These are phyloP conservation scores for Hypomyces perniciosus DNA, from an alignment of 2,329 filamentous ascomycete genomes.

Conservation along the genomic window DNA sequence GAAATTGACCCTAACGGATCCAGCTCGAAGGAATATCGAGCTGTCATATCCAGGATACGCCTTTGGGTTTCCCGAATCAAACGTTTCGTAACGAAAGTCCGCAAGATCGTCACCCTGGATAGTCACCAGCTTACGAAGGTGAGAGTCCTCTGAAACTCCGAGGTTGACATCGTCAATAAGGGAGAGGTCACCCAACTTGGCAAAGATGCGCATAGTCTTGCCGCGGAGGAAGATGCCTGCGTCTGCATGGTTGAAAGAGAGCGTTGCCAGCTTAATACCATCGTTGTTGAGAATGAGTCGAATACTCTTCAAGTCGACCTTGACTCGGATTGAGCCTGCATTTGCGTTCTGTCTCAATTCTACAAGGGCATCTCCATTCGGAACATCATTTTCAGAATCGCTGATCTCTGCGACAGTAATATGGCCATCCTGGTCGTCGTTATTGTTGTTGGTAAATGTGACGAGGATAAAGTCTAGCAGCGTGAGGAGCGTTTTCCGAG, in stretches of 20 bases:
- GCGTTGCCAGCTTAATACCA: constrained; percentile 84
- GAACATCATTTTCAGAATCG: constrained; percentile 28
- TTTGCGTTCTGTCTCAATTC: constrained; percentile 33
- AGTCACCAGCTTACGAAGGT: constrained; percentile 78
- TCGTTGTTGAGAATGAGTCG: constrained; percentile 95
- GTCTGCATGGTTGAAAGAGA: constrained; percentile 88
- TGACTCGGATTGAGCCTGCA: constrained; percentile 80
- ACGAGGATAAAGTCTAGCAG: constrained; percentile 88
- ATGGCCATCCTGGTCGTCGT: constrained; percentile 32
- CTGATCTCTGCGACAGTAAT: constrained; percentile 29
- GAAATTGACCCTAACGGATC: constrained; percentile 95
- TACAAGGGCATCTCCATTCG: constrained; percentile 29
- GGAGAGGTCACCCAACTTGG: constrained; percentile 79
- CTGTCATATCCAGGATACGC: constrained; percentile 92
- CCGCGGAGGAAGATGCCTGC: constrained; percentile 83
- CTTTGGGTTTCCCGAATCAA: constrained; percentile 62
- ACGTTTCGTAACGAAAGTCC: constrained; percentile 97
- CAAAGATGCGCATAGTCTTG: constrained; percentile 80
- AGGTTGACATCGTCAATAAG: constrained; percentile 91
- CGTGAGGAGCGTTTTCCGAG: constrained; percentile 84
- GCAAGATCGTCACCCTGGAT: constrained; percentile 94
- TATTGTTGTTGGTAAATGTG: constrained; percentile 69
- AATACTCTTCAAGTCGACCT: constrained; percentile 89
- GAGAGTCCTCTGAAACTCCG: constrained; percentile 74
- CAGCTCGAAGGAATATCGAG: constrained; percentile 81